These are phyloP conservation scores for Salix viminalis DNA, from an alignment of 345 rosid species.

Conservation along the genomic window DNA sequence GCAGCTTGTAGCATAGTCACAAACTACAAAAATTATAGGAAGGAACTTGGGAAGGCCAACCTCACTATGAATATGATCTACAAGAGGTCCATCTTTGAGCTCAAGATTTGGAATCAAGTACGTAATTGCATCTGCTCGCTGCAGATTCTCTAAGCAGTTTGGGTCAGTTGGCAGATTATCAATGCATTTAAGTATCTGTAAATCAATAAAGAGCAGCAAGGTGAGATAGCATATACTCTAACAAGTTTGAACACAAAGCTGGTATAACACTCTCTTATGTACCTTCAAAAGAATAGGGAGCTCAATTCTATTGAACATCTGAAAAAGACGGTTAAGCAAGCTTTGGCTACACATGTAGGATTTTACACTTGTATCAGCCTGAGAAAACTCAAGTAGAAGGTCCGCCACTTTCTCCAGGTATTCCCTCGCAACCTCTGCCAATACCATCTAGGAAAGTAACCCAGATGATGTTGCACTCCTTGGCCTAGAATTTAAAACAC, in stretches of 20 bases:
- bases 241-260: constrained; percentile 5
- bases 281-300: constrained; percentile 90
- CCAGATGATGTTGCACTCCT: constrained; percentile 97
- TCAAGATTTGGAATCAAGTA: constrained; percentile 92
- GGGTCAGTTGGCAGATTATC: constrained; percentile 90
- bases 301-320: constrained; percentile 84
- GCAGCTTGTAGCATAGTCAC: neutral
- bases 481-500: constrained; percentile 91
- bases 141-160: constrained; percentile 93
- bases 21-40: neutral
- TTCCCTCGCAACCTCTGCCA: constrained; percentile 91
- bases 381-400: constrained; percentile 94
- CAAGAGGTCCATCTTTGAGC: constrained; percentile 81
- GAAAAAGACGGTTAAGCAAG: constrained; percentile 83
- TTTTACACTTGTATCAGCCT: constrained; percentile 89
- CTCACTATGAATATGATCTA: constrained; percentile 79
- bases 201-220: constrained; percentile 14
- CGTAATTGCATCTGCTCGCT: constrained; percentile 93
- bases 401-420: constrained; percentile 96
- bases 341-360: constrained; percentile 93
- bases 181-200: constrained; percentile 76
- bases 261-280: constrained; percentile 5
- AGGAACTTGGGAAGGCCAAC: constrained; percentile 36
- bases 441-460: constrained; percentile 82
- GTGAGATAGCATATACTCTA: neutral